Evolutionary conservation across 768 basidiomycete species (phyloP).

Genomic region (Serendipita sp.): DNA sequence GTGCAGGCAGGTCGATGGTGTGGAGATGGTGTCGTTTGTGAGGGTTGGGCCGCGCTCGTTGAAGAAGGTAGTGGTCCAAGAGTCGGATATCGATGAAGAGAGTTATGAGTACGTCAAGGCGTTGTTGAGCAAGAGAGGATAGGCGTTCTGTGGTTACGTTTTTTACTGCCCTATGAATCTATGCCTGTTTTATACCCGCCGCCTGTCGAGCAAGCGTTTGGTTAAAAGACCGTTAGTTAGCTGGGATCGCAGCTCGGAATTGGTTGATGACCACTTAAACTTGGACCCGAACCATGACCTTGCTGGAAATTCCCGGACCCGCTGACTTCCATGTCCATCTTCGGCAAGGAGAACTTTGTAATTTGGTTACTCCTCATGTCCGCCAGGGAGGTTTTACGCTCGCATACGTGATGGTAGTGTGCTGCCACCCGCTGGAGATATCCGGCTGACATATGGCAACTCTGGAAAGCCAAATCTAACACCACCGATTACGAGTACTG

Average conservation of each 20-base stretch:
- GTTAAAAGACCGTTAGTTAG: too few relatives aligned
- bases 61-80: not conserved
- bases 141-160: not conserved
- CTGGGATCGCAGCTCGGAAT: not conserved
- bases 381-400: conserved; percentile 74
- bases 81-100: not conserved
- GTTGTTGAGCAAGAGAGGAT: conserved; percentile 1
- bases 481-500: conserved; percentile 73
- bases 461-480: conserved; percentile 66
- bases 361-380: conserved; percentile 81
- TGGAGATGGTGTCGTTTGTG: not conserved
- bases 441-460: conserved; percentile 8
- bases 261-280: not conserved
- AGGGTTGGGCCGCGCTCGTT: not conserved
- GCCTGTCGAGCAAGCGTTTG: not conserved
- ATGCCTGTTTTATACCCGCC: not conserved
- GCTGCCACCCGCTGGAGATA: not conserved
- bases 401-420: conserved; percentile 87
- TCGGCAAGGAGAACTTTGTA: conserved; percentile 66
- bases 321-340: conserved; percentile 97
- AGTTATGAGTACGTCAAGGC: not conserved
- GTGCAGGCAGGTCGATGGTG: conserved; percentile 2
- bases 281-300: conserved; percentile 4
- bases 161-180: not conserved
- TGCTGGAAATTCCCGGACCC: conserved; percentile 33